Conservation (phyloP, 345 rosid genomes). For the Eucalyptus erythrocorys region DNA sequence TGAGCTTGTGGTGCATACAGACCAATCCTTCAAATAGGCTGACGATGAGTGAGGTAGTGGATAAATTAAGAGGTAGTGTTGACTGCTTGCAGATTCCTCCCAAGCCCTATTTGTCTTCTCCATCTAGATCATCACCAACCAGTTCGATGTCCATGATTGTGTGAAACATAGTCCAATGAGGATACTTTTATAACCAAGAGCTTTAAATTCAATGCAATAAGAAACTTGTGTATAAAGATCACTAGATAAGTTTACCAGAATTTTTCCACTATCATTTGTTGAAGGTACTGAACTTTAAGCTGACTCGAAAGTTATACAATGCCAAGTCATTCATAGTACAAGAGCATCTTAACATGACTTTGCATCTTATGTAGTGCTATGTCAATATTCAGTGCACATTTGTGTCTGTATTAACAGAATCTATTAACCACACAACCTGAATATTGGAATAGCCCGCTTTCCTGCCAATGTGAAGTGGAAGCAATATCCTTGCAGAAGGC, state of each 20-base stretch:
- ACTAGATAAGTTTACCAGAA: background rate
- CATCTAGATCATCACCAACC: background rate
- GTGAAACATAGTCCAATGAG: background rate
- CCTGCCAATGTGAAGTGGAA: background rate
- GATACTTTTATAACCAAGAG: background rate
- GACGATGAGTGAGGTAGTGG: background rate
- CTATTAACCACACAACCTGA: background rate
- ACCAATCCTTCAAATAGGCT: background rate
- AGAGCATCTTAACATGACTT: background rate
- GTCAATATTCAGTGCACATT: background rate
- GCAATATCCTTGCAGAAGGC: background rate
- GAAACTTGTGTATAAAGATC: background rate
- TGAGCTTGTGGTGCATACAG: background rate
- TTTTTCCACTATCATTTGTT: background rate
- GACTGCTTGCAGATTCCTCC: background rate
- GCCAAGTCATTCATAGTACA: background rate
- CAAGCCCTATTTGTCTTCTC: background rate
- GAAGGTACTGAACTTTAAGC: too few relatives aligned
- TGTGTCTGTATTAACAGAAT: background rate
- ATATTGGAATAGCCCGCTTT: background rate
- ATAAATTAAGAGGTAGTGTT: background rate
- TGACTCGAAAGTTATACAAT: background rate
- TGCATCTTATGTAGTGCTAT: background rate
- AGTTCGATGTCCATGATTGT: background rate
- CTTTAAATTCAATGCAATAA: background rate